Evolutionary conservation across 352 stramenopile genomes (phyloP).

Genomic region (Pythium plurisporium): DNA sequence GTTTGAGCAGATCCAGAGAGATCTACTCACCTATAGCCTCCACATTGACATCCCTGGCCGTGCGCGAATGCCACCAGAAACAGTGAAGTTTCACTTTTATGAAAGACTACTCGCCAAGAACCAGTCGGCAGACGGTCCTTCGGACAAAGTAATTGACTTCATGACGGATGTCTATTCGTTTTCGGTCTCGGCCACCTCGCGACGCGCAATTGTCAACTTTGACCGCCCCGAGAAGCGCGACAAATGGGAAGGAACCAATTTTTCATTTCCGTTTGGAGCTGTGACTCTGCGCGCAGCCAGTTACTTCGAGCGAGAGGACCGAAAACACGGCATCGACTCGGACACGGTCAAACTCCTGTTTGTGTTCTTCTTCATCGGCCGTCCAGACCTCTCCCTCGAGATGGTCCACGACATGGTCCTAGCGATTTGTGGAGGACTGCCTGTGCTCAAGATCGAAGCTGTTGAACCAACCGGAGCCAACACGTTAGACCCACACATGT

Average conservation of each 20-base stretch:
- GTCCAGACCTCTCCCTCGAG: neutral
- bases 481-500: slow-evolving; percentile 3
- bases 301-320: slow-evolving; percentile 4
- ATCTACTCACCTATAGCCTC: neutral
- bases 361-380: neutral
- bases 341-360: neutral
- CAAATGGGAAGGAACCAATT: neutral
- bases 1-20: slow-evolving; percentile 1
- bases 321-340: neutral
- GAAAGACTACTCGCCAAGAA: neutral
- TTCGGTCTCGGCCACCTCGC: neutral
- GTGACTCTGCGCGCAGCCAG: neutral
- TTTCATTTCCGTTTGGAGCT: slow-evolving; percentile 3
- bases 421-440: neutral
- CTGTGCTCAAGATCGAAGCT: slow-evolving; percentile 4
- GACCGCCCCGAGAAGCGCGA: slow-evolving; percentile 5
- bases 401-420: neutral
- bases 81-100: slow-evolving; percentile 13
- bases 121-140: neutral
- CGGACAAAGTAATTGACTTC: neutral
- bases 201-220: slow-evolving; percentile 5
- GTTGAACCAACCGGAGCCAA: slow-evolving; percentile 1
- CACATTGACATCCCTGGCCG: neutral
- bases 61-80: neutral
- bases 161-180: slow-evolving; percentile 1